Base-by-base conservation (phyloP, 306 rosid genomes). In the Malus orientalis region DNA sequence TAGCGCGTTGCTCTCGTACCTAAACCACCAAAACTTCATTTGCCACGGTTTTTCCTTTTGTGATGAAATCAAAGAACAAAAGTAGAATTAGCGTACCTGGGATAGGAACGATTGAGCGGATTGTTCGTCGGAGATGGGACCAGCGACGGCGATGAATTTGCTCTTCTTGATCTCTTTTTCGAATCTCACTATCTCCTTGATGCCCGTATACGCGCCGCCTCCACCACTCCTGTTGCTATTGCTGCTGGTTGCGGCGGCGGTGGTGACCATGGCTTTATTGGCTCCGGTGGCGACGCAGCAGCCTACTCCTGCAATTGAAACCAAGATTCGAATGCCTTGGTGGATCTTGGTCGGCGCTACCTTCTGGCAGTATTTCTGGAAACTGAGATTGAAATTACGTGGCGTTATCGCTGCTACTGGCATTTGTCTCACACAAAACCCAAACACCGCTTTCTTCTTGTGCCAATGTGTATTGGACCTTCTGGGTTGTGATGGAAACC, bases 101-200 rank as follows among this genome's bases (percentile, higher is more conserved):
- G 97, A 89, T 63, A 94, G 96, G 80, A 94, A 89, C 69, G 95
- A 87, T 78, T 87, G 81, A 49, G 96, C 95, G 68, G 96, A 85
- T 53, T 86, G 88, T n/a, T 94, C 95, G 29, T 89, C 88, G 82
- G 91, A 76, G 80, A 92, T 73, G 73, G 93, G 79, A 55, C 91
- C 95, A 30, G 95, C 96, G 45, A 92, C 65, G 81, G 96, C 97
- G 84, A 91, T 90, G 88, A 94, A 94, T 76, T 94, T 94, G 89
- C 97, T 91, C 77, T 91, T 94, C 80, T 93, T 91, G 22, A 91
- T 89, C 66, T 89, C 98, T 59, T 78, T 88, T 44, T 94, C 87
- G 79, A 90, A 87, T 11, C 81, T 80, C 36, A 87, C 85, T 40
- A 45, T 87, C 70, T 94, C 97, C 81, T 85, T 78, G 76, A 94